Evolutionary conservation across 352 stramenopile genomes (phyloP), one percentile per base, ranked within the genome.

Genomic region (Phytophthora fragariae): DNA sequence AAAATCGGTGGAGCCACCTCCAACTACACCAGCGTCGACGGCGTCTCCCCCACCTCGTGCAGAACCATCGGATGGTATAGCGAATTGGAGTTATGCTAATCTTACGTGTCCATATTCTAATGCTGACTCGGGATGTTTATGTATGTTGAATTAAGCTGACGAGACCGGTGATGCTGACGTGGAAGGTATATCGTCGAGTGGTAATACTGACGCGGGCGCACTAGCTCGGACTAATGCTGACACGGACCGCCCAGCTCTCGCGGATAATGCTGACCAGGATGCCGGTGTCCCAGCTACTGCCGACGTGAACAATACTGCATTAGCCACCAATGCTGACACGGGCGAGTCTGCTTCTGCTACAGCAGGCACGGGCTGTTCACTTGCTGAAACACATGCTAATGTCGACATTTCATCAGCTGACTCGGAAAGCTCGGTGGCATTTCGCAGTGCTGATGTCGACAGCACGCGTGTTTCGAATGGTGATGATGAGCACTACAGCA

Each of bases 111-210:
- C 35, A 44, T n/a, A n/a, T 17, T 47, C 14, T 21, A 21, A 62
- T 52, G 35, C 35, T 62, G 56, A 50, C 33, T 35, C 19, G 33
- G 5, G 4, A 19, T 35, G 56, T 52, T 31, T 50, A 62, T 50
- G 31, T 2, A 37, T 52, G 3, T 3, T 39, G 10, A 12, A 39
- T 39, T 3, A 52, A 47, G 39, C 39, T n/a, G 39, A n/a, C 39
- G 10, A n/a, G 12, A n/a, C 14, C 39, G 35, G 17, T 35, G 46
- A 52, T 62, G 56, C 56, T 62, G n/a, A n/a, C n/a, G n/a, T n/a
- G n/a, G n/a, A n/a, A n/a, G n/a, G n/a, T n/a, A n/a, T n/a, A n/a
- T n/a, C n/a, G n/a, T n/a, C n/a, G n/a, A n/a, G n/a, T n/a, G n/a
- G n/a, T n/a, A n/a, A n/a, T n/a, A n/a, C n/a, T n/a, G n/a, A n/a